These are phyloP conservation scores for Anthracocystis setariae DNA, from an alignment of 1,284 basidiomycete species.

Conservation along the genomic window DNA sequence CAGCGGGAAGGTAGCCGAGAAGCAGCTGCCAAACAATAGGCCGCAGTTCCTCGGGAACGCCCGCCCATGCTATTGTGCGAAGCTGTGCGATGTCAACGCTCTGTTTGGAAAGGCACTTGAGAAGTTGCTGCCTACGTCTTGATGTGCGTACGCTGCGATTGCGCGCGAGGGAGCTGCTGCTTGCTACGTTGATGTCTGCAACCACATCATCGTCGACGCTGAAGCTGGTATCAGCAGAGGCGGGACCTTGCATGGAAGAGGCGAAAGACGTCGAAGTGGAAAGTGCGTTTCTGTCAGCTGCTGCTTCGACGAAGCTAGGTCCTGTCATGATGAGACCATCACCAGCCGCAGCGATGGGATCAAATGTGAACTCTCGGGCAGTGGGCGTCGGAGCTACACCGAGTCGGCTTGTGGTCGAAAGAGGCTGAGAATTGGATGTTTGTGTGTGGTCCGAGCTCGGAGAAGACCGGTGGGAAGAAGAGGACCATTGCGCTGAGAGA, in stretches of 20 bases:
- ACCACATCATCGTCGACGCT: constrained; percentile 3
- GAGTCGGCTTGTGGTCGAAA: constrained; percentile 29
- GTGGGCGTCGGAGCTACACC: constrained; percentile 36
- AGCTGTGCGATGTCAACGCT: constrained; percentile 74
- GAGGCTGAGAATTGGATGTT: background rate
- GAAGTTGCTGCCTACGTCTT: constrained; percentile 52
- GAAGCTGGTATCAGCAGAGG: constrained; percentile 7
- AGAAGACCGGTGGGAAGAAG: constrained; percentile 8
- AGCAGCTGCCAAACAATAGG: constrained; percentile 94
- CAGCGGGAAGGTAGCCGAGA: constrained; percentile 85
- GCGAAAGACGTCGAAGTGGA: constrained; percentile 19
- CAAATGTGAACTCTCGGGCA: constrained; percentile 44
- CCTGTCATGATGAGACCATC: constrained; percentile 59
- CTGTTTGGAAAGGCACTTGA: constrained; percentile 49
- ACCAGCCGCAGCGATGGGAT: constrained; percentile 58
- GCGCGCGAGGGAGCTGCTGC: constrained; percentile 15
- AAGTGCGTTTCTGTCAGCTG: constrained; percentile 4
- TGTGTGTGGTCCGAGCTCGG: constrained; percentile 12
- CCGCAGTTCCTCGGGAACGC: constrained; percentile 86
- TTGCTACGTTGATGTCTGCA: background rate
- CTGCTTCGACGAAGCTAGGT: constrained; percentile 39
- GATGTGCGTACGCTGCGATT: constrained; percentile 47
- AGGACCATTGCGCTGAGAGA: constrained; percentile 35
- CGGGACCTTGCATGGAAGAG: constrained; percentile 6
- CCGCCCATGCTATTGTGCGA: constrained; percentile 92